phyloP scores from a whole-genome alignment of 495 filamentous ascomycete species.

The Aspergillus sparsus region DNA sequence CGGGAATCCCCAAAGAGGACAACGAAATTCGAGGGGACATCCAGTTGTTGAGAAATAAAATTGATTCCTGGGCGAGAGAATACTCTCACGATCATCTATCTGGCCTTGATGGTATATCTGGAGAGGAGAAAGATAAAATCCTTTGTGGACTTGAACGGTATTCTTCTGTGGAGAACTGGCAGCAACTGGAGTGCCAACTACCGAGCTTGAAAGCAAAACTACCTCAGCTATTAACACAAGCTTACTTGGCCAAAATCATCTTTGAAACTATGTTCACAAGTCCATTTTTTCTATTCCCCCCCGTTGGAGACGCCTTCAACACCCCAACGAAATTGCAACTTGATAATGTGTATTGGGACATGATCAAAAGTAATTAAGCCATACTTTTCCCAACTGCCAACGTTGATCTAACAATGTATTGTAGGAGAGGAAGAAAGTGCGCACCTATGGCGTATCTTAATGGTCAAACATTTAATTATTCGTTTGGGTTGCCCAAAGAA shows the following conservation, averaged over 20 bases:
- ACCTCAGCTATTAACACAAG: slow-evolving; percentile 17
- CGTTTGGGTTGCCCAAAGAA: too few species aligned
- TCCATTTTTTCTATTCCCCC: slow-evolving; percentile 15
- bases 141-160: slow-evolving; percentile 4
- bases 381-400: too few species aligned
- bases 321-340: slow-evolving; percentile 4
- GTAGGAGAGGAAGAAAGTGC: too few species aligned
- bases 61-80: slow-evolving; percentile 16
- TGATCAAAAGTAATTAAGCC: background rate
- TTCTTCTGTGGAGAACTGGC: slow-evolving; percentile 9
- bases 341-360: background rate
- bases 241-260: slow-evolving; percentile 12
- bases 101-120: slow-evolving; percentile 1
- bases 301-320: background rate
- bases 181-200: background rate
- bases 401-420: too few species aligned
- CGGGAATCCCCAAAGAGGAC: slow-evolving; percentile 11
- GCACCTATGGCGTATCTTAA: too few species aligned
- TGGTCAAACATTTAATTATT: too few species aligned
- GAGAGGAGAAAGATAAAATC: background rate
- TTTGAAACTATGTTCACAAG: slow-evolving; percentile 12
- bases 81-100: slow-evolving; percentile 6
- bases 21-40: slow-evolving; percentile 10
- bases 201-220: background rate
- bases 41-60: background rate